Conservation (phyloP, 1,139 yeast genomes). For the Groenewaldozyma auringiensis region DNA sequence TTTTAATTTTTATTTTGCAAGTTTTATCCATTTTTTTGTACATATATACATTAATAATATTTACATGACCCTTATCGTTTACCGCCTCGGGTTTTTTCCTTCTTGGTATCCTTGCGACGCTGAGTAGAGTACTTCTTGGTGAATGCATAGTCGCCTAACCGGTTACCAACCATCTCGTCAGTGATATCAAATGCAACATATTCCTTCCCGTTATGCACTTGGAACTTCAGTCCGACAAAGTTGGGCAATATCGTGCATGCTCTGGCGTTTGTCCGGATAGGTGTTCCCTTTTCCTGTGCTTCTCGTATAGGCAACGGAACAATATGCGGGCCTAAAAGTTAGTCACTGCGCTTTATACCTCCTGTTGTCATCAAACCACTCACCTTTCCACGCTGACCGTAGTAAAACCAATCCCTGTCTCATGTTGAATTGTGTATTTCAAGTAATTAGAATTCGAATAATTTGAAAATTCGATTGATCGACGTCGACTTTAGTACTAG, state of each 20-base stretch:
- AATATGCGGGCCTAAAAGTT: constrained; percentile 67
- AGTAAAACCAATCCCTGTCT: constrained; percentile 48
- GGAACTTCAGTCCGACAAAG: constrained; percentile 88
- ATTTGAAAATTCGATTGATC: background rate
- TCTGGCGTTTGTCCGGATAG: constrained; percentile 91
- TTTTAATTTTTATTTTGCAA: background rate
- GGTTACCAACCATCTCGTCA: constrained; percentile 97
- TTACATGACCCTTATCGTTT: background rate
- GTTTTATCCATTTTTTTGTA: background rate
- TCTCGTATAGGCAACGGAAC: constrained; percentile 88
- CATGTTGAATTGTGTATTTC: constrained; percentile 39
- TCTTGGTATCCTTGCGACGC: constrained; percentile 41
- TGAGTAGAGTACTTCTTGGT: constrained; percentile 83
- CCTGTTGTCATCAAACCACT: constrained; percentile 11
- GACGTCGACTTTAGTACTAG: too few relatives aligned
- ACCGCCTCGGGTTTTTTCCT: constrained; percentile 16
- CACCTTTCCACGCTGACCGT: constrained; percentile 76
- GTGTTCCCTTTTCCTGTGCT: constrained; percentile 71
- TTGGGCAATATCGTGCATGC: constrained; percentile 91
- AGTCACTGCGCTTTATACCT: background rate
- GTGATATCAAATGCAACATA: constrained; percentile 81
- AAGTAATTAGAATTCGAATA: background rate
- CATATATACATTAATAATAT: constrained; percentile 4
- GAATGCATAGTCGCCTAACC: constrained; percentile 91
- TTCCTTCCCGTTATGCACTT: constrained; percentile 92